A percentile compares a stretch with the other conserved stretches of the same genome.
Conservation (phyloP, 2,329 filamentous ascomycete genomes). For the Alternaria ethzedia region DNA sequence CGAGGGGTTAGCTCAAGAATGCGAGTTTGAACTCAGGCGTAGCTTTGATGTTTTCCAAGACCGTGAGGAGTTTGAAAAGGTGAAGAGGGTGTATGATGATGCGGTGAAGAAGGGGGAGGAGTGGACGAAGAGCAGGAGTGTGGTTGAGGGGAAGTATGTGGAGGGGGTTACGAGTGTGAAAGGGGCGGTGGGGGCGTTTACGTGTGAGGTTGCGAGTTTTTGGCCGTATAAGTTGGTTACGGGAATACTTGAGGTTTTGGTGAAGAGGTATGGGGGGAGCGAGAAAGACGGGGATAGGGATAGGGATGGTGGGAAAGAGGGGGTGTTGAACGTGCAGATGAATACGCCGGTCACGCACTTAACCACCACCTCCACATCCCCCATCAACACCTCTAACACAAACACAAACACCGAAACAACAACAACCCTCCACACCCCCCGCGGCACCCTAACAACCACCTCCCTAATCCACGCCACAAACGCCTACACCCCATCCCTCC, state of each 20-base stretch:
- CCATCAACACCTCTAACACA: no score
- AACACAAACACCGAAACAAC: no score
- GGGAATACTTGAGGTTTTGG: neutral
- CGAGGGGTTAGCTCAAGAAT: neutral
- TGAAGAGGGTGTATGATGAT: neutral
- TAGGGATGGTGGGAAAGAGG: neutral
- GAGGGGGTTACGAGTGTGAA: neutral
- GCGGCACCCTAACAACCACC: neutral
- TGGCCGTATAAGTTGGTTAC: neutral
- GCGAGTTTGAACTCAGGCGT: neutral
- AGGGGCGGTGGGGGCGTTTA: neutral
- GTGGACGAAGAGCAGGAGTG: neutral
- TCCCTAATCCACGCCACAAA: neutral
- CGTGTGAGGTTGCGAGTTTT: neutral
- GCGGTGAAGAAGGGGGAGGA: neutral
- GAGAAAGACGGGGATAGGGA: neutral
- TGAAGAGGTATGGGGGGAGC: neutral
- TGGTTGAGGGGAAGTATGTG: neutral
- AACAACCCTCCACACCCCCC: neutral
- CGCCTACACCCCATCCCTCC: neutral
- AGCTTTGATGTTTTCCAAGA: neutral
- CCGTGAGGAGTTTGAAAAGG: neutral
- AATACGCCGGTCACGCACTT: neutral
- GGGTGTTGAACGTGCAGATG: neutral
- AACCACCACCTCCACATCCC: neutral